Conservation (phyloP, 2,329 filamentous ascomycete genomes). For the Pyrenochaeta sp. region DNA sequence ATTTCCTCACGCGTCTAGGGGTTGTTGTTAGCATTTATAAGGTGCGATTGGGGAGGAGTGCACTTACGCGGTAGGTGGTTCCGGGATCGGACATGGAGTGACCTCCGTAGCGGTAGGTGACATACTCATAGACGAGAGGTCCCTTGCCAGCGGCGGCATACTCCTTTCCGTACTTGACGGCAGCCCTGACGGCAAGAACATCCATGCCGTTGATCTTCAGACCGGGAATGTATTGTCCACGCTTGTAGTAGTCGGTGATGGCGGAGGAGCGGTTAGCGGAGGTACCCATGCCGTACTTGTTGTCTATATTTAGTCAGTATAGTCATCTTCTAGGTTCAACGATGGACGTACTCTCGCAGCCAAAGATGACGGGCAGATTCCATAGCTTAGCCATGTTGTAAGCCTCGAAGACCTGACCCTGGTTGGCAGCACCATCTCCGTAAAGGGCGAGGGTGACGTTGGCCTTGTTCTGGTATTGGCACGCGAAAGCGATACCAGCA, state of each 20-base stretch:
- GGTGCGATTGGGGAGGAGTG: background rate
- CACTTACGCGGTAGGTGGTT: constrained; percentile 83
- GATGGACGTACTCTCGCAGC: constrained; percentile 86
- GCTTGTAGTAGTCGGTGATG: constrained; percentile 99
- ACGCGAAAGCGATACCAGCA: constrained; percentile 93
- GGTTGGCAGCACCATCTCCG: constrained; percentile 98
- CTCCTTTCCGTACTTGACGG: constrained; percentile 91
- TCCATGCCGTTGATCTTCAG: constrained; percentile 99
- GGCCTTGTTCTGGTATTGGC: constrained; percentile 89
- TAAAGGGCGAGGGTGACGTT: constrained; percentile 90
- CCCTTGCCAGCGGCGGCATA: constrained; percentile 84
- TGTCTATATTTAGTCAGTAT: constrained; percentile 69
- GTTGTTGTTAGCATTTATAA: constrained; percentile 21
- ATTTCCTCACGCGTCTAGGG: constrained; percentile 92
- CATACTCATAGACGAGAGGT: constrained; percentile 96
- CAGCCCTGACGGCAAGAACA: constrained; percentile 95
- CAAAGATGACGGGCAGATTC: constrained; percentile 94
- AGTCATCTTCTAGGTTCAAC: background rate
- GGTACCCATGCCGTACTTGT: constrained; percentile 99
- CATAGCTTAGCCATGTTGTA: constrained; percentile 99
- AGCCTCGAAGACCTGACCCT: constrained; percentile 98
- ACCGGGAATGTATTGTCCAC: constrained; percentile 98
- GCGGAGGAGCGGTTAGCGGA: constrained; percentile 92
- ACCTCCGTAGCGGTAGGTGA: constrained; percentile 98
- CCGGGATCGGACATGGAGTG: constrained; percentile 99